These are phyloP conservation scores for Colletotrichum tamarilloi DNA, from an alignment of 2,329 filamentous ascomycete genomes.

Conservation along the genomic window DNA sequence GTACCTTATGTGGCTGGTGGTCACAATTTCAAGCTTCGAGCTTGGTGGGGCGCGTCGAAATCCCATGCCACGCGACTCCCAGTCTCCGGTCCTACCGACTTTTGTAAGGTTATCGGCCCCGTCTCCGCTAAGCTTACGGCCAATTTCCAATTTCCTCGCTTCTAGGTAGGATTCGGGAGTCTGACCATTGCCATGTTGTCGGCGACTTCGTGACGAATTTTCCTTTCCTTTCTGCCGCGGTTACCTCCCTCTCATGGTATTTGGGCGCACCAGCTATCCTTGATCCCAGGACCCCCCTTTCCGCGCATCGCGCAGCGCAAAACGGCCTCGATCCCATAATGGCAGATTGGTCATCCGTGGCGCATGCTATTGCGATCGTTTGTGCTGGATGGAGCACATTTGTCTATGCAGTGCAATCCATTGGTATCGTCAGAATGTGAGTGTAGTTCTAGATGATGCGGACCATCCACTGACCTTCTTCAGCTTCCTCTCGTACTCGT, in stretches of 20 bases:
- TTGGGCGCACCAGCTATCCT: slow-evolving; percentile 40
- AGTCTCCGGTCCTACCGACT: slow-evolving; percentile 6
- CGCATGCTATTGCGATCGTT: slow-evolving; percentile 55
- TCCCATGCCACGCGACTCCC: slow-evolving; percentile 16
- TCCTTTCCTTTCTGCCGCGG: neutral
- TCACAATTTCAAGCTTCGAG: neutral
- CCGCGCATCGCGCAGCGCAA: neutral
- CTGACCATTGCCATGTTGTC: neutral
- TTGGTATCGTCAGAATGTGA: slow-evolving; percentile 69
- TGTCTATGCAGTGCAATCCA: slow-evolving; percentile 64
- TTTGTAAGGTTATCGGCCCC: neutral
- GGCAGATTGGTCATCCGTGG: slow-evolving; percentile 37
- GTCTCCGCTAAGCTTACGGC: neutral
- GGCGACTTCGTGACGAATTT: neutral
- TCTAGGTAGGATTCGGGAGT: too few species aligned
- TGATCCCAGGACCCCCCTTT: neutral
- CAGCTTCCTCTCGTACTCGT: slow-evolving; percentile 66
- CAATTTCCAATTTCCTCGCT: neutral
- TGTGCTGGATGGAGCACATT: slow-evolving; percentile 65
- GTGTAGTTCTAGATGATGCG: slow-evolving; percentile 32
- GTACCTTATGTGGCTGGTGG: slow-evolving; percentile 6
- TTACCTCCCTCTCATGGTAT: slow-evolving; percentile 2
- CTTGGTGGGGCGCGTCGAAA: slow-evolving; percentile 21
- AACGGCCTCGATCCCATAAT: neutral
- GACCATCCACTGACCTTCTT: neutral